Evolutionary conservation across 345 rosid genomes (phyloP).

Genomic region (Eucalyptus rudis): DNA sequence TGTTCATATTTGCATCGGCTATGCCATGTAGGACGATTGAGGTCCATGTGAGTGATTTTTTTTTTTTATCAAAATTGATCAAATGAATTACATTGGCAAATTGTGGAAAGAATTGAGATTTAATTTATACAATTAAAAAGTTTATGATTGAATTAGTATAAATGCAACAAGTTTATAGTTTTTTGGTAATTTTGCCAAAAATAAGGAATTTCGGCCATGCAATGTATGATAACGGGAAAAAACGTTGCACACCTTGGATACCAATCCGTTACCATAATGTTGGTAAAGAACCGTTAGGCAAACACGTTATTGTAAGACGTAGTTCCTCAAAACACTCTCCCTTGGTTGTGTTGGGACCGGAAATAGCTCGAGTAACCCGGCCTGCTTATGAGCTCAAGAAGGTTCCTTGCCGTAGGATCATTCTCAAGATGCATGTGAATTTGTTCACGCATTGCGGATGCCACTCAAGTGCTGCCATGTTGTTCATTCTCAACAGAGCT

Average conservation of each 20-base stretch:
- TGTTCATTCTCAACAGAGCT: not conserved
- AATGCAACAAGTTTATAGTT: accelerated
- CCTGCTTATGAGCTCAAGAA: not conserved
- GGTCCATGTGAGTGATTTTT: not conserved
- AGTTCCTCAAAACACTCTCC: not conserved
- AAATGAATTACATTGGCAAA: accelerated
- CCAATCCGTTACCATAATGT: accelerated
- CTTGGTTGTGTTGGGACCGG: not conserved
- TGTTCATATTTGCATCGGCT: accelerated
- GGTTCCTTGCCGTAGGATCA: not conserved
- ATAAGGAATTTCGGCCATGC: not conserved
- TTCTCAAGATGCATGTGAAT: not conserved
- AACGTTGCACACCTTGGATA: not conserved
- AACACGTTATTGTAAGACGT: not conserved
- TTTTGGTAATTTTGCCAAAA: not conserved
- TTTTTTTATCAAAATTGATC: not conserved
- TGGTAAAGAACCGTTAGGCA: not conserved
- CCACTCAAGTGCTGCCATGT: not conserved
- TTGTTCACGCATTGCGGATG: not conserved
- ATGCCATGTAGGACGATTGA: not conserved
- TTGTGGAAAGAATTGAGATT: accelerated
- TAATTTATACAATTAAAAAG: no score
- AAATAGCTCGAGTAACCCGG: not conserved
- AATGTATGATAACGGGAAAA: not conserved
- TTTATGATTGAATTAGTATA: no score